Base-by-base conservation (phyloP, 805 yeast genomes). In the Lipomyces yamadae region DNA sequence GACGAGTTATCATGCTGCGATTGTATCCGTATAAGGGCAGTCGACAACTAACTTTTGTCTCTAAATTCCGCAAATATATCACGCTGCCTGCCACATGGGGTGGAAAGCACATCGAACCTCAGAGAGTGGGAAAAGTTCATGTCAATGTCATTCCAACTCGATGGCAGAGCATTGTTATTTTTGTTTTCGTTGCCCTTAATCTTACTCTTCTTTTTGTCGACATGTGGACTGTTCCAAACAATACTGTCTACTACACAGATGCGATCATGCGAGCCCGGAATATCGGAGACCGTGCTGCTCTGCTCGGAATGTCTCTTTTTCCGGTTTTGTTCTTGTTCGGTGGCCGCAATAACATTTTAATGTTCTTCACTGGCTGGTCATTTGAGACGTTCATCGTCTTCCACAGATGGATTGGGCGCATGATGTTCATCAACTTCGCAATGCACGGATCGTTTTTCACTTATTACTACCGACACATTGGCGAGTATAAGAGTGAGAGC, bases 321-420 rank as follows among this genome's bases (percentile, higher is more conserved):
- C 93, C 93, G 0, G 74, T 83, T 4, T 75, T 87, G 29, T 83
- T 84, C 67, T 76, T 89, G 64, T 87, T 90, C 76, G 91, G 91
- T 2, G 89, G 89, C 34, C 81, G 95, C 72, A 91, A 90, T 75
- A 90, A 89, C 73, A 86, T 91, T 29, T 80, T 90, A 73, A 82
- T 84, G 68, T 79, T 79, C 74, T 63, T 88, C 5, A 83, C 92
- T 1, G 91, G 93, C 2, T 82, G 90, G 80, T 76, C 86, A 0
- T 87, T 84, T 70, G 78, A 86, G n/a, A 82, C 89, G 1, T 89
- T 90, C 78, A 81, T 85, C 72, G 78, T 81, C 34, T 84, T 83
- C 73, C 97, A 91, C 77, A 85, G 83, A 75, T 85, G 89, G 88
- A 76, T 82, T 24, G 69, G 65, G 3, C 62, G 68, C 8, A 56